A percentile compares a stretch with the other conserved stretches of the same genome.
phyloP scores from a whole-genome alignment of 352 stramenopile species.

The Pythium aphanidermatum region DNA sequence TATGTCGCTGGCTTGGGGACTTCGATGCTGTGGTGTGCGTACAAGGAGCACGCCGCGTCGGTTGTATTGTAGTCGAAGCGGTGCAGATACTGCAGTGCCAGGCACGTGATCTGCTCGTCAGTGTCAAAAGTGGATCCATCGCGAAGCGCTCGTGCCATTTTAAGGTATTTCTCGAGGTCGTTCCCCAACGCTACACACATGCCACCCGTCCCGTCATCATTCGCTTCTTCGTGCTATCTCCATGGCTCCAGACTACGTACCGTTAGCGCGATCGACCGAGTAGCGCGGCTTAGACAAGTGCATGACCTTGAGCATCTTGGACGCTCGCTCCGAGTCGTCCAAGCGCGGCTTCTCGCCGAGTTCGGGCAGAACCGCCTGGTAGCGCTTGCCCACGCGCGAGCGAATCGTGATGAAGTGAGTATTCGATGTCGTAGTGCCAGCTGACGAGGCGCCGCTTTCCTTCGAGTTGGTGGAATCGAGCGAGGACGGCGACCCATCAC shows the following conservation, averaged over 20 bases:
- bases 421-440: background rate
- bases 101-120: conserved; percentile 58
- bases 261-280: conserved; percentile 41
- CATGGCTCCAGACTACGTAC: no score
- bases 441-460: conserved; percentile 3
- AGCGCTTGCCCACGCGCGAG: conserved; percentile 76
- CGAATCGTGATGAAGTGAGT: conserved; percentile 64
- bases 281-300: conserved; percentile 31
- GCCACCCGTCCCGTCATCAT: no score
- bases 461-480: conserved; percentile 9
- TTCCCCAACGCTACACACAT: conserved; percentile 33
- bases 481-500: conserved; percentile 20
- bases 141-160: conserved; percentile 62
- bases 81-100: conserved; percentile 75
- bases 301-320: conserved; percentile 23
- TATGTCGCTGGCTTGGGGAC: conserved; percentile 27
- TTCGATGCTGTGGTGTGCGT: conserved; percentile 78
- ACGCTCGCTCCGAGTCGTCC: conserved; percentile 5
- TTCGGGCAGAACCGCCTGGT: conserved; percentile 66
- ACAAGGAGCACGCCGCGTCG: conserved; percentile 74
- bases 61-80: conserved; percentile 76
- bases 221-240: no score
- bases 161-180: conserved; percentile 77
- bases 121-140: conserved; percentile 78
- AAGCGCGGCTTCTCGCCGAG: conserved; percentile 22